These are phyloP conservation scores for Botrytis squamosa DNA, from an alignment of 2,329 filamentous ascomycete species.

Conservation along the genomic window DNA sequence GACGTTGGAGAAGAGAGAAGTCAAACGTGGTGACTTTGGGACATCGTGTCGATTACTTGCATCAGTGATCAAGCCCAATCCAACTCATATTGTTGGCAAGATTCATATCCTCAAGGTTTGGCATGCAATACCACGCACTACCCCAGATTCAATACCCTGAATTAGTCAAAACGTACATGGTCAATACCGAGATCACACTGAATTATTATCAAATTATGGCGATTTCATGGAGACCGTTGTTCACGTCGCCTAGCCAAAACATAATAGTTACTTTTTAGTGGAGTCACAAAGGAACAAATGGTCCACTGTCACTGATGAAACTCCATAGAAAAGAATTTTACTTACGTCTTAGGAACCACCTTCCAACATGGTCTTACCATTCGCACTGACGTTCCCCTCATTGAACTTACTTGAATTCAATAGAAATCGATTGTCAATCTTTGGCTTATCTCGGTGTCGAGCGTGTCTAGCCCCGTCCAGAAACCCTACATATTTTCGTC, in stretches of 20 bases:
- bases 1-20: not conserved
- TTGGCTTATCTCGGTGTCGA: constrained; percentile 17
- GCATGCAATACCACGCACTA: constrained; percentile 10
- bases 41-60: not conserved
- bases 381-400: constrained; percentile 3
- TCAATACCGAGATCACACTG: not conserved
- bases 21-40: not conserved
- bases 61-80: not conserved
- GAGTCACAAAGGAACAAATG: not conserved
- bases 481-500: constrained; percentile 17
- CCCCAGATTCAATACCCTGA: constrained; percentile 15
- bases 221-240: not conserved
- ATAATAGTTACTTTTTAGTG: constrained; percentile 10
- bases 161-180: constrained; percentile 2
- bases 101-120: not conserved
- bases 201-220: not conserved
- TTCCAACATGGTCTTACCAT: constrained; percentile 10
- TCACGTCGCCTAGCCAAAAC: constrained; percentile 18
- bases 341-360: constrained; percentile 18
- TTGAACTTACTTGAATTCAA: constrained; percentile 16
- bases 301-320: constrained; percentile 15
- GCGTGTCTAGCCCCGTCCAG: constrained; percentile 2
- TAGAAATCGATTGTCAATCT: constrained; percentile 19
- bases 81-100: not conserved
- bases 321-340: constrained; percentile 8